Evolutionary conservation across 208 protist species (phyloP).

Genomic region (Acanthamoeba castellanii): DNA sequence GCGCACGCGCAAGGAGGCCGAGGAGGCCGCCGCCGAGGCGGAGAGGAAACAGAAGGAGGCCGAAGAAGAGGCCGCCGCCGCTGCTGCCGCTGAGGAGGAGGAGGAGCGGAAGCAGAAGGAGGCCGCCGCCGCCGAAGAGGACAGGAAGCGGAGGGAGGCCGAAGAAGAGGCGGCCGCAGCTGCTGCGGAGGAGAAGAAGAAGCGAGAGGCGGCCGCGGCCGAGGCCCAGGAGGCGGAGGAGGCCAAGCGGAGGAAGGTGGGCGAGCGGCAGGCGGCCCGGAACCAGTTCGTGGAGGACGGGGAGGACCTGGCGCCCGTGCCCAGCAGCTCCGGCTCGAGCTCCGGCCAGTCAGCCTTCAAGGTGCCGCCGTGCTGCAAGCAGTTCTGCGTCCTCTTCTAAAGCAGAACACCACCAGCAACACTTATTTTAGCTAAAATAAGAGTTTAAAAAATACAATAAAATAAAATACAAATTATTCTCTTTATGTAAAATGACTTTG

Average conservation of each 20-base stretch:
- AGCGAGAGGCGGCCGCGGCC: background rate
- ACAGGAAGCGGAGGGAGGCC: slow-evolving; percentile 5
- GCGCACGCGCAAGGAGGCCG: background rate
- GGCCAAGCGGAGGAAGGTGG: background rate
- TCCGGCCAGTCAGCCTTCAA: background rate
- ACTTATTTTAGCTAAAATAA: too few species aligned
- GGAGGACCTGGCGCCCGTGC: background rate
- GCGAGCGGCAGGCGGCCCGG: background rate
- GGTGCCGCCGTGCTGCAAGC: slow-evolving; percentile 12
- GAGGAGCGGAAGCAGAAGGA: background rate
- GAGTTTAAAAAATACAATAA: too few species aligned
- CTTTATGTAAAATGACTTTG: too few species aligned
- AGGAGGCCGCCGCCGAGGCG: background rate
- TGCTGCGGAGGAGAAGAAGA: background rate
- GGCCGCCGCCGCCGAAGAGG: background rate
- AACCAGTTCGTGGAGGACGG: background rate
- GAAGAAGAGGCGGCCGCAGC: background rate
- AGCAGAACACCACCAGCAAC: too few species aligned
- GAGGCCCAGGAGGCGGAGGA: background rate
- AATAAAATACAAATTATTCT: too few species aligned
- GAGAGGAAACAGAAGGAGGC: background rate
- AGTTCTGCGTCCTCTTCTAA: slow-evolving; percentile 27
- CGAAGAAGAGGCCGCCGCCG: background rate
- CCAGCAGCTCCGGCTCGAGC: background rate
- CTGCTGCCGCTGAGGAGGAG: background rate